Conservation (phyloP, 768 basidiomycete genomes). For the Tulasnella sp. region DNA sequence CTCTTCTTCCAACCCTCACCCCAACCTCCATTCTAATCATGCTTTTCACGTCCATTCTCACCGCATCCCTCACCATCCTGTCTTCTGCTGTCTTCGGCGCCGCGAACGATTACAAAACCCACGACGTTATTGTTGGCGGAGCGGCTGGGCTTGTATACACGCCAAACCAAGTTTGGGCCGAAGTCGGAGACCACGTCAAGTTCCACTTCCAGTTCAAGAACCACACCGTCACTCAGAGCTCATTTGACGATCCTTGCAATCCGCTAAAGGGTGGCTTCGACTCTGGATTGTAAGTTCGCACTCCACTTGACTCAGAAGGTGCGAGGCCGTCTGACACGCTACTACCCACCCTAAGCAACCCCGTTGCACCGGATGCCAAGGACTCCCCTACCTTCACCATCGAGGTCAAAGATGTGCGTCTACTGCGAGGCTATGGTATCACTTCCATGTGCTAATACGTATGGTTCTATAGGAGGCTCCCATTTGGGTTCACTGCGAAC, state of each 20-base stretch:
- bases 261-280: slow-evolving; percentile 17
- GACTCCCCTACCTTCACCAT: slow-evolving; percentile 17
- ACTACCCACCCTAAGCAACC: slow-evolving; percentile 8
- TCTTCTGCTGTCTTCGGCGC: background rate
- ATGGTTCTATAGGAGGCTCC: background rate
- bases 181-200: background rate
- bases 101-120: background rate
- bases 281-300: slow-evolving; percentile 20
- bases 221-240: slow-evolving; percentile 17
- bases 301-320: background rate
- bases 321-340: background rate
- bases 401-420: slow-evolving; percentile 16
- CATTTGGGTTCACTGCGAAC: slow-evolving; percentile 20
- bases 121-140: slow-evolving; percentile 10
- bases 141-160: slow-evolving; percentile 9
- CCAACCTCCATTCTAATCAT: background rate
- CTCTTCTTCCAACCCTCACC: background rate
- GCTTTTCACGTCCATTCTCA: background rate
- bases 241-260: slow-evolving; percentile 5
- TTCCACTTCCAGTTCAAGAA: slow-evolving; percentile 15
- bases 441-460: background rate
- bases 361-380: slow-evolving; percentile 6
- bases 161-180: background rate
- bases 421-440: background rate
- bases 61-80: background rate